phyloP scores from a whole-genome alignment of 75 land plant species.

The Picea glauca region DNA sequence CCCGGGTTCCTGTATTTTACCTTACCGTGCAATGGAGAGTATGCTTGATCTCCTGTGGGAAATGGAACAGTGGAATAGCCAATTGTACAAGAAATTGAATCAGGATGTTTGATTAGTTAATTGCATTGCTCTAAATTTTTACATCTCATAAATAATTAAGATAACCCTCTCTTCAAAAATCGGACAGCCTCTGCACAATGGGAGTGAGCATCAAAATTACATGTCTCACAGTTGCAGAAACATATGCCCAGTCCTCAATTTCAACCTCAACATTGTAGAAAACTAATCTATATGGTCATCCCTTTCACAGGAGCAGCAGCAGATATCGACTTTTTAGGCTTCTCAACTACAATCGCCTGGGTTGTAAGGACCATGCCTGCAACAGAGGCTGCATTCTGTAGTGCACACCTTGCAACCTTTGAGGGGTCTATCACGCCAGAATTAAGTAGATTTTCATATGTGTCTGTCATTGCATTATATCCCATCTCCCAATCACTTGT shows the following conservation, averaged over 20 bases:
- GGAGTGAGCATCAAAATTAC: not conserved
- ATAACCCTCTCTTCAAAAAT: slow-evolving; percentile 1
- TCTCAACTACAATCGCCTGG: slow-evolving; percentile 89
- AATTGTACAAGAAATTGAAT: not conserved
- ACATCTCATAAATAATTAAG: not conserved
- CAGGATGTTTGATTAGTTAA: not conserved
- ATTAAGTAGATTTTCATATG: slow-evolving; percentile 67
- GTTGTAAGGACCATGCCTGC: slow-evolving; percentile 94
- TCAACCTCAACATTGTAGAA: not conserved
- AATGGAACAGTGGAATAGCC: too few relatives aligned
- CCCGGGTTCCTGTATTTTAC: too few relatives aligned
- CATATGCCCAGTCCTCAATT: not conserved
- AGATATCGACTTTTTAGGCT: slow-evolving; percentile 47
- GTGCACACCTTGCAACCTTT: slow-evolving; percentile 84
- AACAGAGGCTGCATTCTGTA: slow-evolving; percentile 89
- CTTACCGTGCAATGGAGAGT: too few relatives aligned
- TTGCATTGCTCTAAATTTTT: not conserved
- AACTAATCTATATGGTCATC: slow-evolving; percentile 37
- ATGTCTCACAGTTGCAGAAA: not conserved
- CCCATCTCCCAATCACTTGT: slow-evolving; percentile 85
- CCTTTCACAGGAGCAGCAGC: slow-evolving; percentile 48
- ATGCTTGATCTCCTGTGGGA: not conserved
- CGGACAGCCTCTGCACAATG: not conserved
- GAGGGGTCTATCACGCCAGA: slow-evolving; percentile 89
- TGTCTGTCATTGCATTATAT: slow-evolving; percentile 92